Evolutionary conservation across 371 early-diverging fungal species (phyloP).

Genomic region (Smittium culicis): DNA sequence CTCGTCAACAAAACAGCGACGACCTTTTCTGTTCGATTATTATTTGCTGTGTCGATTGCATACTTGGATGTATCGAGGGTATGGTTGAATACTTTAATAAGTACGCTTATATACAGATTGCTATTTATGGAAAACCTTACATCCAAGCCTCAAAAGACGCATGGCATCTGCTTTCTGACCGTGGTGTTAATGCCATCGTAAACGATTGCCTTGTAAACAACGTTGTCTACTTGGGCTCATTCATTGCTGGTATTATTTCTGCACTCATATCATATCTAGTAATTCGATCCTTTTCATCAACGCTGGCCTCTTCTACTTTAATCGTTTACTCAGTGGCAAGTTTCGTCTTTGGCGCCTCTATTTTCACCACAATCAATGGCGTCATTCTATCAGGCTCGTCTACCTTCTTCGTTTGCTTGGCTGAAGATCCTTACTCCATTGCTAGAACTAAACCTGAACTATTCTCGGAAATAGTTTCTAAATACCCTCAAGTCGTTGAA

Average conservation of each 20-base stretch:
- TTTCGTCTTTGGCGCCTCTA: conserved; percentile 52
- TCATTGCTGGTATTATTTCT: conserved; percentile 30
- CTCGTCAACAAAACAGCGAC: conserved; percentile 29
- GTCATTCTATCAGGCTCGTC: conserved; percentile 66
- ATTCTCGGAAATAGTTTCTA: conserved; percentile 35
- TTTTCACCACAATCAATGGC: conserved; percentile 49
- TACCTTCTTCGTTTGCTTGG: conserved; percentile 74
- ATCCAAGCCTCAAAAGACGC: conserved; percentile 68
- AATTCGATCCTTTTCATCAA: conserved; percentile 22
- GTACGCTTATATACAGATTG: conserved; percentile 83
- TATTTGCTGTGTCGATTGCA: conserved; percentile 39
- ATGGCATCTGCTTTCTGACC: conserved; percentile 68
- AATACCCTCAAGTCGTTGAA: conserved; percentile 48
- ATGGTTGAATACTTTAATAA: conserved; percentile 57
- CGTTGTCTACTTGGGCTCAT: conserved; percentile 35
- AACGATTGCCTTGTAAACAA: conserved; percentile 72
- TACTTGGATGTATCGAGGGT: conserved; percentile 41
- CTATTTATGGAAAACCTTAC: conserved; percentile 87
- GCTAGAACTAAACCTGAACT: conserved; percentile 44
- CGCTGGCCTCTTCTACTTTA: conserved; percentile 17
- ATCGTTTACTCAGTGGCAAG: conserved; percentile 36
- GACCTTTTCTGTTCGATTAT: conserved; percentile 34
- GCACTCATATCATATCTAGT: conserved; percentile 28
- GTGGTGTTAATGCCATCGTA: conserved; percentile 78
- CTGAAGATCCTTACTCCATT: conserved; percentile 60